Conservation (phyloP, 1,139 yeast species). For the Dujonia santamariae region DNA sequence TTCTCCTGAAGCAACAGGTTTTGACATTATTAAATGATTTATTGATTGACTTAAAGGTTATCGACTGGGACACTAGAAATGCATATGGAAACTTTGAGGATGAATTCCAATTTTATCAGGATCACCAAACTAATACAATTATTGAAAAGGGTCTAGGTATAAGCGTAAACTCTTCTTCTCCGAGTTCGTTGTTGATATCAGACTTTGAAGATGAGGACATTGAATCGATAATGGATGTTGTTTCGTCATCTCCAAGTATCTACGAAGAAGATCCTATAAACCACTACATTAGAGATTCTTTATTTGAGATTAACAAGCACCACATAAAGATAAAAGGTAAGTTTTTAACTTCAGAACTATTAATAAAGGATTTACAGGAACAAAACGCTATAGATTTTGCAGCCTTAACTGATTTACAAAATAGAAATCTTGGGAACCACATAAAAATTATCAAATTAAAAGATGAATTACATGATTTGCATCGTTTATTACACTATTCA, state of each 20-base stretch:
- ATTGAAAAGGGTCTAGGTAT: not conserved
- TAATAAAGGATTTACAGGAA: constrained; percentile 3
- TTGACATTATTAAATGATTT: not conserved
- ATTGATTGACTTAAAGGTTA: not conserved
- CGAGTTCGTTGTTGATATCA: no score
- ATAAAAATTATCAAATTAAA: not conserved
- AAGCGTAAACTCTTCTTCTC: no score
- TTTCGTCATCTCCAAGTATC: constrained; percentile 6
- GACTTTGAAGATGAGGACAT: constrained; percentile 3
- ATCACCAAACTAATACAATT: not conserved
- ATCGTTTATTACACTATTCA: not conserved
- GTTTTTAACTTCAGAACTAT: constrained; percentile 5
- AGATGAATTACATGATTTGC: not conserved
- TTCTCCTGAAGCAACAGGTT: not conserved
- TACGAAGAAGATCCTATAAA: constrained; percentile 7
- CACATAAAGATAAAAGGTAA: constrained; percentile 4
- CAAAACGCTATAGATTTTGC: constrained; percentile 5
- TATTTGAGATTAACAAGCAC: constrained; percentile 6
- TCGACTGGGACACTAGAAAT: not conserved
- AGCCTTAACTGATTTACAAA: constrained; percentile 1
- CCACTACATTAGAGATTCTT: constrained; percentile 5
- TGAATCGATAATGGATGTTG: constrained; percentile 8
- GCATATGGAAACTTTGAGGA: constrained; percentile 1
- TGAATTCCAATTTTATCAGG: not conserved
- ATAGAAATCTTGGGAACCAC: not conserved